These are phyloP conservation scores for Russula brevipes DNA, from an alignment of 768 basidiomycete genomes.

Conservation along the genomic window DNA sequence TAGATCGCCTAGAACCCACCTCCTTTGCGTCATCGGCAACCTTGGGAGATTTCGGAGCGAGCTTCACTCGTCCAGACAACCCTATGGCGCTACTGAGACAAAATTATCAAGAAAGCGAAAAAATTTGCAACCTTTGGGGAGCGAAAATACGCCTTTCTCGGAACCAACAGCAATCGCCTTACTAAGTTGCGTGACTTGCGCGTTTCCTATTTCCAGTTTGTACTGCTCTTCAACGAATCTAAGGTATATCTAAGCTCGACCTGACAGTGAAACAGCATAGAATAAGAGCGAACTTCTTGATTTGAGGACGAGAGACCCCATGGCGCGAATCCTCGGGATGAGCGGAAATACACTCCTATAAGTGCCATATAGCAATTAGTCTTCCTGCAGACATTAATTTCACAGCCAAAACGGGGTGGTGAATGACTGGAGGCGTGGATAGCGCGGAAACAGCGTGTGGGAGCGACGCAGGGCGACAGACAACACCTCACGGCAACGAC, in stretches of 20 bases:
- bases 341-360: slow-evolving; percentile 75
- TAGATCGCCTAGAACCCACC: slow-evolving; percentile 37
- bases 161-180: slow-evolving; percentile 77
- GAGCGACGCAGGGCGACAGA: slow-evolving; percentile 22
- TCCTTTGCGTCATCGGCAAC: slow-evolving; percentile 53
- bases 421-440: slow-evolving; percentile 14
- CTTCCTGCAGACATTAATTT: slow-evolving; percentile 8
- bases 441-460: slow-evolving; percentile 24
- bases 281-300: slow-evolving; percentile 73
- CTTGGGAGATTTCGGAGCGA: slow-evolving; percentile 55
- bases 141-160: slow-evolving; percentile 75
- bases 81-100: slow-evolving; percentile 30
- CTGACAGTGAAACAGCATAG: slow-evolving; percentile 9
- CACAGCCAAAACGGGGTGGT: slow-evolving; percentile 7
- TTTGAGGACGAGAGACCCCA: slow-evolving; percentile 85
- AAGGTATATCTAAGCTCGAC: slow-evolving; percentile 8
- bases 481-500: slow-evolving; percentile 31
- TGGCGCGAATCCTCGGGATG: slow-evolving; percentile 69
- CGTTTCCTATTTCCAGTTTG: slow-evolving; percentile 71
- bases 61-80: slow-evolving; percentile 54
- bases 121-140: slow-evolving; percentile 71
- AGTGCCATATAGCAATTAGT: slow-evolving; percentile 21
- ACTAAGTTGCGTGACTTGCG: slow-evolving; percentile 73
- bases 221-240: slow-evolving; percentile 85
- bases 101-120: slow-evolving; percentile 1